These are phyloP conservation scores for Globisporangium polare DNA, from an alignment of 352 stramenopile genomes.

Conservation along the genomic window DNA sequence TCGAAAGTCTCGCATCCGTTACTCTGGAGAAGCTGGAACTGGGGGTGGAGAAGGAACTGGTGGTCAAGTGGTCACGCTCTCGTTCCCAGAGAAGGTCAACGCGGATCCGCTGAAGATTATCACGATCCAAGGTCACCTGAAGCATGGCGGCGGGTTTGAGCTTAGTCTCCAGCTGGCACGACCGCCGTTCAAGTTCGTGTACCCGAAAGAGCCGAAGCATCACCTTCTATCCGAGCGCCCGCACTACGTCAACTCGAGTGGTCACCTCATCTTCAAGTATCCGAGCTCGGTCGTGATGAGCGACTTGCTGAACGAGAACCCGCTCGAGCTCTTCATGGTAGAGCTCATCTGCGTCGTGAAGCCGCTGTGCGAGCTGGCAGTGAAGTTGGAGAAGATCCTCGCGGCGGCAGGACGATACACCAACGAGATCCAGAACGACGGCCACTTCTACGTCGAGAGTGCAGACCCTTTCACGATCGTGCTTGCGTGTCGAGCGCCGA, in stretches of 20 bases:
- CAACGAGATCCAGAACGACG: conserved; percentile 65
- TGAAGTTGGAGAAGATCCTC: conserved; percentile 79
- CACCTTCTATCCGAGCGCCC: conserved; percentile 56
- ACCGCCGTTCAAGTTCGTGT: conserved; percentile 68
- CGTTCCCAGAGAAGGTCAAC: conserved; percentile 83
- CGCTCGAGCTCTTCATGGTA: conserved; percentile 84
- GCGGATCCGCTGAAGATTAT: conserved; percentile 74
- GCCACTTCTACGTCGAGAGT: conserved; percentile 82
- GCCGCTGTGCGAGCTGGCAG: conserved; percentile 77
- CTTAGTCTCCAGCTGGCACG: conserved; percentile 64
- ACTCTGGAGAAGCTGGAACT: conserved; percentile 73
- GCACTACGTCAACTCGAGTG: conserved; percentile 70
- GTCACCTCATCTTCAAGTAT: conserved; percentile 83
- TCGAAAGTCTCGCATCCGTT: conserved; percentile 78
- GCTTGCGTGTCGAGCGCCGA: conserved; percentile 64
- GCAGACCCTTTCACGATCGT: conserved; percentile 83
- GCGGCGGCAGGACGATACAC: conserved; percentile 59
- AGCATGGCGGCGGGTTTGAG: conserved; percentile 74
- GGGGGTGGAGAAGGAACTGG: conserved; percentile 47
- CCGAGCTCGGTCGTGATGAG: conserved; percentile 56
- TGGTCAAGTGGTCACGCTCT: conserved; percentile 83
- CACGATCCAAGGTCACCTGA: conserved; percentile 77
- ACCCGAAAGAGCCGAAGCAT: conserved; percentile 49
- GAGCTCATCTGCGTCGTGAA: conserved; percentile 86
- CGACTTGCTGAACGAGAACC: conserved; percentile 79